Percentiles rank a stretch among this genome's conserved stretches.
Evolutionary conservation across 1,139 yeast species (phyloP).

Genomic region (Candida gigantensis): DNA sequence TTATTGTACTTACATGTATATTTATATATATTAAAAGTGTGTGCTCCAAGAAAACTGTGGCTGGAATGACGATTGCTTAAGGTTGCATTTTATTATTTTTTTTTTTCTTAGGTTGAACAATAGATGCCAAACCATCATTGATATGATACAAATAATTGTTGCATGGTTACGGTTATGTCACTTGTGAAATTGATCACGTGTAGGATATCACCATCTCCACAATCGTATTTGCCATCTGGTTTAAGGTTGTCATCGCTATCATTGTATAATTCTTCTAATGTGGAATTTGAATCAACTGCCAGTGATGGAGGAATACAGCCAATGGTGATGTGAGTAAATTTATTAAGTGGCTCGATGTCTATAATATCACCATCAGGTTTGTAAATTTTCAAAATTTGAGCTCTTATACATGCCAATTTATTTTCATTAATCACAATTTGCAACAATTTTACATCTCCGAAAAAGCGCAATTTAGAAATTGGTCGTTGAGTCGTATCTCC

Average conservation of each 20-base stretch:
- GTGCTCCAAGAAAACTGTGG: too few relatives aligned
- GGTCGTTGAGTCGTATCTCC: conserved; percentile 11
- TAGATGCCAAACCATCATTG: not conserved
- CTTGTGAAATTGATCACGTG: conserved; percentile 18
- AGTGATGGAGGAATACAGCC: conserved; percentile 56
- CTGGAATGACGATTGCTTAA: too few relatives aligned
- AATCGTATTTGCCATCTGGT: conserved; percentile 12
- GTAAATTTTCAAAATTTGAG: conserved; percentile 34
- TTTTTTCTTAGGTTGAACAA: too few relatives aligned
- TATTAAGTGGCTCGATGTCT: conserved; percentile 39
- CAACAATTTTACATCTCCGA: conserved; percentile 42
- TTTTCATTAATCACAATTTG: conserved; percentile 51
- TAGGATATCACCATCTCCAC: conserved; percentile 11
- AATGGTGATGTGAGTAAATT: conserved; percentile 70
- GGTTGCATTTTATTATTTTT: too few relatives aligned
- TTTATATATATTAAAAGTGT: too few relatives aligned
- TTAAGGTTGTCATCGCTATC: conserved; percentile 8
- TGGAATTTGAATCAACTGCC: conserved; percentile 42
- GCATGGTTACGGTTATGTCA: conserved; percentile 15
- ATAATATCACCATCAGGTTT: conserved; percentile 22
- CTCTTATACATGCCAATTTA: conserved; percentile 58
- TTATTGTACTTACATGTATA: too few relatives aligned
- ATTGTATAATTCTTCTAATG: conserved; percentile 19
- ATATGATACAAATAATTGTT: conserved; percentile 20
- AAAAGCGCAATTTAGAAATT: conserved; percentile 18